Evolutionary conservation across 805 yeast species (phyloP), one percentile per base, ranked within the genome.

Genomic region (Barnettozyma botsteinii): DNA sequence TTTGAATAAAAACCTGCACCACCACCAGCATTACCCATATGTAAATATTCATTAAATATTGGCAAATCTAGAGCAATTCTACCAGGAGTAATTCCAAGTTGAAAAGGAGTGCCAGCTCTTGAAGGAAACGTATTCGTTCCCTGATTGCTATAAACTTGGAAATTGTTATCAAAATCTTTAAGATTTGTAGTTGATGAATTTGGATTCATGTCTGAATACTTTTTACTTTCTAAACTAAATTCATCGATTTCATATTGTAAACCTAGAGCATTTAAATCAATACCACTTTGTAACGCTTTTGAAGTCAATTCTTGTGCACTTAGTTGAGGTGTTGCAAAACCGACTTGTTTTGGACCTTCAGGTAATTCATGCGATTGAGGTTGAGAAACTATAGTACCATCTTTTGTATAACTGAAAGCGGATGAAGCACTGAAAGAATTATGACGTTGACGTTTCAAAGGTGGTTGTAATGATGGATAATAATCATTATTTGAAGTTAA

Each of bases 271-370:
- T 55, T 50, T 11, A 66, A 46, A 43, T 70, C 74, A 33, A 67
- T 52, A 8, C 69, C 67, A 23, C 63, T 53, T 47, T 57, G 47
- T 10, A 58, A 37, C 4, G 63, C 63, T 51, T 55, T 35, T 49
- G 54, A 28, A 38, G 62, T 59, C 18, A 70, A 48, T 26, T 73
- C 75, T 15, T 65, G 63, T 2, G 82, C 79, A 11, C 68, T 53
- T 33, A 78, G 53, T 57, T 86, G 95, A 3, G 95, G 96, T 1
- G 94, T 83, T 1, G 94, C 77, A 55, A 84, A 85, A 2, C 81
- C 85, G 20, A 83, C 88, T 52, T 83, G 87, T 32, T 71, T 72
- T 2, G 89, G 88, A 0, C 73, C 74, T 28, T 70, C 74, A 4
- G 59, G 58, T 13, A 49, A 17, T 21, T 48, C 47, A 22, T 49